A percentile compares a stretch with the other conserved stretches of the same genome.
Evolutionary conservation across 2,329 filamentous ascomycete genomes (phyloP).

Genomic region (Stemphylium beticola): DNA sequence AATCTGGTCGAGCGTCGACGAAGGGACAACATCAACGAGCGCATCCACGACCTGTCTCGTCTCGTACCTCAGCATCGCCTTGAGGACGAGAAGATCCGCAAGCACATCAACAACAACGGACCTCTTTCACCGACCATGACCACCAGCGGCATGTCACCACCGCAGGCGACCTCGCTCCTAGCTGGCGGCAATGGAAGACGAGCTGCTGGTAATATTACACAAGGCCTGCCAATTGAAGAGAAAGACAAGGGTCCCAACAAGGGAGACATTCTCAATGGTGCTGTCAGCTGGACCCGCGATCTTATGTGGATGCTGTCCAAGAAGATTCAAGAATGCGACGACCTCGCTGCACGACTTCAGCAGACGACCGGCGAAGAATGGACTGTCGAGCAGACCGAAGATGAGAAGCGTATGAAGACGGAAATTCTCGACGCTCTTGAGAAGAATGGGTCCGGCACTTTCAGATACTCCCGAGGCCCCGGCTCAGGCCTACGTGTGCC

Average conservation of each 20-base stretch:
- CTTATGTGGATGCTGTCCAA: constrained; percentile 95
- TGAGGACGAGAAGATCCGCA: constrained; percentile 96
- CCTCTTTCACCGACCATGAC: constrained; percentile 83
- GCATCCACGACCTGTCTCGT: constrained; percentile 94
- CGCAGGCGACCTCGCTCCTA: constrained; percentile 84
- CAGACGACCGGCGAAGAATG: constrained; percentile 48
- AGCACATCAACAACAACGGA: constrained; percentile 90
- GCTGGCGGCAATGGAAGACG: constrained; percentile 84
- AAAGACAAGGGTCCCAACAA: constrained; percentile 99
- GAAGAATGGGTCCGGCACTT: constrained; percentile 76
- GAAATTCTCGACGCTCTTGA: constrained; percentile 87
- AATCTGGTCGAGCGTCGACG: constrained; percentile 94
- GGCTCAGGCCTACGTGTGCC: constrained; percentile 90
- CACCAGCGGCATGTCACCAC: constrained; percentile 70
- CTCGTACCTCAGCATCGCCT: constrained; percentile 90
- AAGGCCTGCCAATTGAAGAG: constrained; percentile 89
- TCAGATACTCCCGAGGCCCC: constrained; percentile 81
- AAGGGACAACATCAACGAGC: constrained; percentile 97
- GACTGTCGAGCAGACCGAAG: constrained; percentile 68
- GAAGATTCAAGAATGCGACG: constrained; percentile 87
- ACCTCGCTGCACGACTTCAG: constrained; percentile 73
- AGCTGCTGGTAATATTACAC: constrained; percentile 85
- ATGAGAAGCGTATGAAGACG: constrained; percentile 93
- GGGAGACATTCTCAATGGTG: constrained; percentile 95
- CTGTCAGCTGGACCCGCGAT: constrained; percentile 96